Evolutionary conservation across 106 monocot species (phyloP).

Genomic region (Alisma plantagoaquatica): DNA sequence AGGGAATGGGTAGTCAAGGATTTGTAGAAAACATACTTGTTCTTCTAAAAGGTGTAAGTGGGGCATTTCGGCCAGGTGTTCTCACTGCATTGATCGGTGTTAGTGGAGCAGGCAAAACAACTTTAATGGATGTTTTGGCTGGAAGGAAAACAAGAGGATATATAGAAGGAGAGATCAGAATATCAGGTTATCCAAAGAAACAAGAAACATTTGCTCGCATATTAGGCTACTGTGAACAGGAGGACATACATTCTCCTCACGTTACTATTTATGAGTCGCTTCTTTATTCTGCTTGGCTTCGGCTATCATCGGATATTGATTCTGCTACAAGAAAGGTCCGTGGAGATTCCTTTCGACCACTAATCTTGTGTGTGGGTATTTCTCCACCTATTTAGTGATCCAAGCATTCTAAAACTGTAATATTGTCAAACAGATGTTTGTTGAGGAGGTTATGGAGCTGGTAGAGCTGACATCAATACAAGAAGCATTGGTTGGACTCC

Average conservation of each 20-base stretch:
- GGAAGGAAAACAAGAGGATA: not conserved
- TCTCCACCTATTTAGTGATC: not conserved
- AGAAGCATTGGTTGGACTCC: constrained; percentile 2
- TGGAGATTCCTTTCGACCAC: no score
- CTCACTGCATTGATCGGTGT: not conserved
- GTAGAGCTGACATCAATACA: not conserved
- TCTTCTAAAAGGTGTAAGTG: constrained; percentile 1
- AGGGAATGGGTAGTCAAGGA: constrained; percentile 4
- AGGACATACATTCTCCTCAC: constrained; percentile 4
- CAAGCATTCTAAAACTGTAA: not conserved
- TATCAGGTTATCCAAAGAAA: not conserved
- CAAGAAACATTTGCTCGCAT: constrained; percentile 5
- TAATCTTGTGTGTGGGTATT: no score
- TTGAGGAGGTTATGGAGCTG: constrained; percentile 1
- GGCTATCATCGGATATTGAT: not conserved
- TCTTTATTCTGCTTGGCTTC: constrained; percentile 5
- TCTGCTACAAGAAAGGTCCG: constrained; percentile 1
- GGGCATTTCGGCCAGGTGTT: not conserved
- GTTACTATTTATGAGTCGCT: constrained; percentile 10
- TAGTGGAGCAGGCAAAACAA: constrained; percentile 1
- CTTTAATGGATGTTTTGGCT: not conserved
- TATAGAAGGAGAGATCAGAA: not conserved
- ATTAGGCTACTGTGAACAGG: not conserved
- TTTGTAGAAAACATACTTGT: not conserved
- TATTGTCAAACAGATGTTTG: not conserved